phyloP scores from a whole-genome alignment of 2,329 filamentous ascomycete species.

The Diaporthe helianthi region DNA sequence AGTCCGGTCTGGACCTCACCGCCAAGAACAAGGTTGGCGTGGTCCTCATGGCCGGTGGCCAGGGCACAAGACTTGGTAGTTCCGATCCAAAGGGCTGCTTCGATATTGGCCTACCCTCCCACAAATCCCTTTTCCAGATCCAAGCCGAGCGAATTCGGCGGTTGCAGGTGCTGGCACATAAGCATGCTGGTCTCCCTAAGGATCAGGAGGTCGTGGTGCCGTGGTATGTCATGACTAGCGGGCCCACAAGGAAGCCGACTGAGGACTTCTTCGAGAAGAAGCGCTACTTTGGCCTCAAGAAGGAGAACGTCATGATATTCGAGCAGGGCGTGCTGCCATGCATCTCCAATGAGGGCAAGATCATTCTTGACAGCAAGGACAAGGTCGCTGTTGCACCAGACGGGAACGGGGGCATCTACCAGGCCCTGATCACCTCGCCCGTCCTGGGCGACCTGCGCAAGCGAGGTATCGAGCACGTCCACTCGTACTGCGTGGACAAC shows the following conservation, averaged over 20 bases:
- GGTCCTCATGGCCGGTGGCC: constrained; percentile 95
- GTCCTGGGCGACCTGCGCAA: constrained; percentile 87
- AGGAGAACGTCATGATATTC: constrained; percentile 89
- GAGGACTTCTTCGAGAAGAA: constrained; percentile 91
- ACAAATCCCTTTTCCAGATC: constrained; percentile 96
- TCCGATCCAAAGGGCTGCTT: constrained; percentile 97
- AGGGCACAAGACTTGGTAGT: constrained; percentile 93
- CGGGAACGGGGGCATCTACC: constrained; percentile 96
- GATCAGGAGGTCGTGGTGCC: constrained; percentile 72
- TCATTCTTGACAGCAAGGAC: constrained; percentile 87
- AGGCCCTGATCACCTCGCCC: constrained; percentile 81
- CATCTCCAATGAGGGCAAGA: constrained; percentile 97
- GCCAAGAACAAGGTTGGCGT: constrained; percentile 80
- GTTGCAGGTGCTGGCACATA: constrained; percentile 80
- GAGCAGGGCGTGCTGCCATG: constrained; percentile 97
- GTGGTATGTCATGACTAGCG: constrained; percentile 99
- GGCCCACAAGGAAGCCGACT: constrained; percentile 90
- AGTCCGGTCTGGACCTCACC: constrained; percentile 80
- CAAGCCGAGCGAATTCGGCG: constrained; percentile 94
- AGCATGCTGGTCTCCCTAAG: constrained; percentile 62
- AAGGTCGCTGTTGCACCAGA: constrained; percentile 95
- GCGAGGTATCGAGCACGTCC: constrained; percentile 91
- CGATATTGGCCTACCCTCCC: constrained; percentile 90
- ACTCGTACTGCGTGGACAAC: constrained; percentile 98
- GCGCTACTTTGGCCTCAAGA: constrained; percentile 86